Evolutionary conservation across 192 early-diverging fungal species (phyloP), one percentile per base, ranked within the genome.

Genomic region (Haplosporangium gracile): DNA sequence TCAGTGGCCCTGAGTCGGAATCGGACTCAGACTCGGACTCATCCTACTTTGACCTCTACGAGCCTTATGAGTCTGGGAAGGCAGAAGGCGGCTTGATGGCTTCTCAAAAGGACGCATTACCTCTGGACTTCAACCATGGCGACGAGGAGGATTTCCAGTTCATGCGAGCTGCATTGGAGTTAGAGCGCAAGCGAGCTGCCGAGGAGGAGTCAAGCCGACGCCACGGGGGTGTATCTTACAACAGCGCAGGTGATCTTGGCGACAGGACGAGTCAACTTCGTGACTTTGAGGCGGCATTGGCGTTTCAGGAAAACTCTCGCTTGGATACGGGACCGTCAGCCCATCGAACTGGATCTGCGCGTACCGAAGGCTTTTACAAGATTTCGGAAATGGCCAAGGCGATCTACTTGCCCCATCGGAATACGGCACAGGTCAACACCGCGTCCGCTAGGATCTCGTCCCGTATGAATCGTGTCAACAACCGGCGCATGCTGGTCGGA

Each of bases 361-460:
- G 97, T 71, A 97, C 96, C 2, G 94, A 97, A 80, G 95, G 95
- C 1, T 95, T 93, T 82, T 95, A 95, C 80, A 75, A 84, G 68
- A 94, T 97, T 40, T 89, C 95, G 0, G 89, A 92, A 4, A 83
- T 90, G 26, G 89, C 90, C 77, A 97, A 98, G 78, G 86, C 91
- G 10, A 88, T 89, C 10, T 94, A 96, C 65, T 75, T 96, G 51
- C 90, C 91, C 10, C 90, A 93, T 74, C 88, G 83, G 6, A 89
- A 85, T 49, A 88, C 79, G 32, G 53, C 73, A 42, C n/a, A 81
- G 76, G 51, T 78, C 57, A 81, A 79, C 45, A 80, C 78, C 20
- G 84, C 82, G 9, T 70, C 88, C 36, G 81, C 89, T 36, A 75
- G 88, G 36, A 74, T 92, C 40, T 92, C 93, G 1, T 93, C 93